phyloP scores from a whole-genome alignment of 257 asterid species.

The Misopates orontium region DNA sequence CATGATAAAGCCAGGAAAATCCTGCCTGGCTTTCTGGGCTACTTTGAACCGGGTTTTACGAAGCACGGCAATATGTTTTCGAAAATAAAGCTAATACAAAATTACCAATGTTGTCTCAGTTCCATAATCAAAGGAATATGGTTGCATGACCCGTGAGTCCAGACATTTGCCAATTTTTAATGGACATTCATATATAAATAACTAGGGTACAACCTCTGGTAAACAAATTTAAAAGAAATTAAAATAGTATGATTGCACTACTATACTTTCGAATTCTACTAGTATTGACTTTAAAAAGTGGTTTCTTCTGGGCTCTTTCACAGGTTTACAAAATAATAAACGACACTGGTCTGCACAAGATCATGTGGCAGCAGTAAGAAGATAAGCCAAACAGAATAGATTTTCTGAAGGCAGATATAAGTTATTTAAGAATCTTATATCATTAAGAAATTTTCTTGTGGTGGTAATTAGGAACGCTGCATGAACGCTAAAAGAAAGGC shows the following conservation, averaged over 20 bases:
- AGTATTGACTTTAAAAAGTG: not conserved
- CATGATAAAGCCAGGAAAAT: too few relatives aligned
- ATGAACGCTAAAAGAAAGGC: constrained; percentile 2
- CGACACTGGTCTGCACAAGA: not conserved
- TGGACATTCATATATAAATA: too few relatives aligned
- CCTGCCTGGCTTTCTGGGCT: too few relatives aligned
- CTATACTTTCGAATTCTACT: not conserved
- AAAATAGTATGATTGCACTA: not conserved
- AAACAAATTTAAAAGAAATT: too few relatives aligned
- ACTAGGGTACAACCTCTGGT: too few relatives aligned
- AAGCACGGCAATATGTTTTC: too few relatives aligned
- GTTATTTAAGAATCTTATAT: not conserved
- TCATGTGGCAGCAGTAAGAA: constrained; percentile 1
- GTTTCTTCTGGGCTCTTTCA: not conserved
- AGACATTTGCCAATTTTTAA: too few relatives aligned
- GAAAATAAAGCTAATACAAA: too few relatives aligned
- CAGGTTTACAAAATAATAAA: not conserved
- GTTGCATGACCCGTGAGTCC: too few relatives aligned
- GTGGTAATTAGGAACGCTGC: not conserved
- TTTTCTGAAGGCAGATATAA: not conserved
- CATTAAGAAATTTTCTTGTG: not conserved
- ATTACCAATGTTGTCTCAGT: too few relatives aligned
- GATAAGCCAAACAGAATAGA: constrained; percentile 14
- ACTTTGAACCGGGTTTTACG: too few relatives aligned
- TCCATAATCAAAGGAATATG: too few relatives aligned